Evolutionary conservation across 805 yeast species (phyloP).

Genomic region (Metschnikowia drakensbergensis): DNA sequence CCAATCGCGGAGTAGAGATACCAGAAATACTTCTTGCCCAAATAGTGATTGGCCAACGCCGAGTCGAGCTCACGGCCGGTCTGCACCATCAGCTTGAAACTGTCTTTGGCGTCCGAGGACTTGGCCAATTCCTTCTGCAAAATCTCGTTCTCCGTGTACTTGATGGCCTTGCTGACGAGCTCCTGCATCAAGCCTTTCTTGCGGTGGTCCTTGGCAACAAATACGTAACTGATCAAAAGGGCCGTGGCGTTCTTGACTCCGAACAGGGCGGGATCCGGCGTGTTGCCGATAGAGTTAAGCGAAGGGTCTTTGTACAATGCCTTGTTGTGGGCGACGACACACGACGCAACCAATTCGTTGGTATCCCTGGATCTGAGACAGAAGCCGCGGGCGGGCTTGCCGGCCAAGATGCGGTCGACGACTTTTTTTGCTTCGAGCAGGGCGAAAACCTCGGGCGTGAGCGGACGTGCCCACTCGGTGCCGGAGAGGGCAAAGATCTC

Average conservation of each 20-base stretch:
- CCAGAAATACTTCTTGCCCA: constrained; percentile 38
- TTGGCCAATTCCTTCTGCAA: constrained; percentile 23
- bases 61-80: constrained; percentile 27
- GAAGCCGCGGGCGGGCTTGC: constrained; percentile 23
- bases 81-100: constrained; percentile 31
- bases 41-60: constrained; percentile 30
- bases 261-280: constrained; percentile 29
- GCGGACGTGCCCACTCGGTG: constrained; percentile 22
- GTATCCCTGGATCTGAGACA: constrained; percentile 22
- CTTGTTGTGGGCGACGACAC: constrained; percentile 22
- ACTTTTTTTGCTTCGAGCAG: constrained; percentile 15
- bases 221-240: constrained; percentile 26
- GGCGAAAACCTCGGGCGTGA: constrained; percentile 24
- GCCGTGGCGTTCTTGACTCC: constrained; percentile 33
- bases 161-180: constrained; percentile 27
- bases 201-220: constrained; percentile 25
- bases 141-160: constrained; percentile 29
- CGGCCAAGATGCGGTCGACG: constrained; percentile 16
- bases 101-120: constrained; percentile 24
- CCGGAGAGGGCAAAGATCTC: constrained; percentile 23
- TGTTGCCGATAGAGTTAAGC: constrained; percentile 19
- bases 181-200: constrained; percentile 28
- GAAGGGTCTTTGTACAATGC: constrained; percentile 30
- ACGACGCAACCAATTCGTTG: constrained; percentile 22
- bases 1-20: constrained; percentile 72